These are phyloP conservation scores for Vigna angularis DNA, from an alignment of 306 rosid genomes.

Conservation along the genomic window DNA sequence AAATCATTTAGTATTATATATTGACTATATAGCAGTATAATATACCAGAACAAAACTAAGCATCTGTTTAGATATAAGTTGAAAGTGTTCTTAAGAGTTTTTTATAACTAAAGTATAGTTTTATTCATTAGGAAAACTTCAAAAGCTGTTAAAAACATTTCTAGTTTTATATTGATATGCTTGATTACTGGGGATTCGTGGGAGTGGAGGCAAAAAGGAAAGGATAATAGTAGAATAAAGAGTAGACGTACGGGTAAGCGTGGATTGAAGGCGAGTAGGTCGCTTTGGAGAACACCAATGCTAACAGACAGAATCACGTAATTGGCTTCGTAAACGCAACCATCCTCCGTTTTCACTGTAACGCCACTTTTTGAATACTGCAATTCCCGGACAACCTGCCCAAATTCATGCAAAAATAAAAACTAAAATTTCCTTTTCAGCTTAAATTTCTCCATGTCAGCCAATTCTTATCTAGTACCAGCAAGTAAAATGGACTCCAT, in stretches of 20 bases:
- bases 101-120: no score
- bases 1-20: conserved; percentile 28
- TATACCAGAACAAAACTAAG: background rate
- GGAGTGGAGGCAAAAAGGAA: conserved; percentile 1
- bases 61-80: no score
- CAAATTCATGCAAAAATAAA: conserved; percentile 4
- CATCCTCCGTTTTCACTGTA: conserved; percentile 88
- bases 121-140: no score
- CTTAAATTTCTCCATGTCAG: background rate
- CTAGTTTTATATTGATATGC: background rate
- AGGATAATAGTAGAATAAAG: conserved; percentile 15
- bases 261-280: conserved; percentile 84
- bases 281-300: conserved; percentile 95
- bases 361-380: conserved; percentile 89
- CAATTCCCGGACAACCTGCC: conserved; percentile 90
- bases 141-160: no score
- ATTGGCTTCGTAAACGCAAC: conserved; percentile 75
- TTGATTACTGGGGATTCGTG: conserved; percentile 25
- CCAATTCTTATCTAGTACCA: background rate
- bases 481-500: conserved; percentile 14
- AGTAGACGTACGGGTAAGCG: conserved; percentile 72
- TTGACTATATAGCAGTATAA: no score
- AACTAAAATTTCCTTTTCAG: background rate
- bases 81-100: no score
- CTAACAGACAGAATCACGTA: conserved; percentile 91